These are phyloP conservation scores for Monilinia vaccinii-corymbosi DNA, from an alignment of 2,329 filamentous ascomycete species.

Conservation along the genomic window DNA sequence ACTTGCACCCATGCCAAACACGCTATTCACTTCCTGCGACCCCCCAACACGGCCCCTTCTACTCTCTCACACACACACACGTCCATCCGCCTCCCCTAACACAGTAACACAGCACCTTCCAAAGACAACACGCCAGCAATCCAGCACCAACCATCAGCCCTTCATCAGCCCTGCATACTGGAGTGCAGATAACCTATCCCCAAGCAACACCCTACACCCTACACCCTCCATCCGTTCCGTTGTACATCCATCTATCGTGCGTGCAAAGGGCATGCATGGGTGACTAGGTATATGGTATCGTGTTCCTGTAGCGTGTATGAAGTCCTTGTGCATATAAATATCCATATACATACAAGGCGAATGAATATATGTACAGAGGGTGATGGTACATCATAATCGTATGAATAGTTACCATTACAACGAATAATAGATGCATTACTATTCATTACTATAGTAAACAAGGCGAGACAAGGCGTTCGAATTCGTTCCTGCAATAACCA, in stretches of 20 bases:
- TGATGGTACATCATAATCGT: conserved; percentile 2
- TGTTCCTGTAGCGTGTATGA: neutral
- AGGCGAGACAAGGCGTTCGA: too few species aligned
- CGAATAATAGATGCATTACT: too few species aligned
- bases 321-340: neutral
- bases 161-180: conserved; percentile 7
- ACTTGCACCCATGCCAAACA: neutral
- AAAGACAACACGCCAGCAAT: neutral
- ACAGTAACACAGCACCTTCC: neutral
- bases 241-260: neutral
- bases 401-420: too few species aligned
- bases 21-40: neutral
- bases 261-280: neutral
- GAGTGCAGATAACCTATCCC: neutral
- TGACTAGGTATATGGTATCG: neutral
- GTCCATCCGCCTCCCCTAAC: neutral
- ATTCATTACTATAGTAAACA: neutral
- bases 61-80: neutral
- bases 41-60: neutral
- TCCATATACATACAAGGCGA: neutral
- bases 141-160: conserved; percentile 5
- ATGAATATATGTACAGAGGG: neutral
- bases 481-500: neutral
- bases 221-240: too few species aligned
- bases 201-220: neutral